Percentiles rank a stretch among this genome's conserved stretches.
Conservation (phyloP, 2,329 filamentous ascomycete species). For the Metarhizium anisopliae region DNA sequence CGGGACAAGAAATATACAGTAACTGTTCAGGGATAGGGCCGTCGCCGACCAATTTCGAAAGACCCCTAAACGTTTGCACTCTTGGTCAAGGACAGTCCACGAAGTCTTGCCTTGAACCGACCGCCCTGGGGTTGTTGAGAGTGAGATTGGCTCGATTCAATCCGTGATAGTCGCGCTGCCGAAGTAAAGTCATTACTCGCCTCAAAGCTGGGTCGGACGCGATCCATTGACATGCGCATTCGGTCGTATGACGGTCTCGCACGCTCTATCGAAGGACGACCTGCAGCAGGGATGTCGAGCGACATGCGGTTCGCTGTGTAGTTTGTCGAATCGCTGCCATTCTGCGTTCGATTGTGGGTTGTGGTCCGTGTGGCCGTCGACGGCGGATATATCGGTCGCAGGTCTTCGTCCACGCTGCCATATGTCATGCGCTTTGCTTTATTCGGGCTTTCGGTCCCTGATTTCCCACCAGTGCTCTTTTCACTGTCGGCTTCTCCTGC, state of each 20-base stretch:
- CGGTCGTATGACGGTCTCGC: constrained; percentile 81
- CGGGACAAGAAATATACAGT: constrained; percentile 19
- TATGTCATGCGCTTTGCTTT: constrained; percentile 49
- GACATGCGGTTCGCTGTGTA: constrained; percentile 63
- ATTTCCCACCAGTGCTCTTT: constrained; percentile 24
- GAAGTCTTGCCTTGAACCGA: constrained; percentile 28
- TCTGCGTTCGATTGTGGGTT: constrained; percentile 71
- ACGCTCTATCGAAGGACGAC: constrained; percentile 54
- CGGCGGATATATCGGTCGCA: constrained; percentile 86
- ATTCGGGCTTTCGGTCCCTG: constrained; percentile 49
- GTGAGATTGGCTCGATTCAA: constrained; percentile 63
- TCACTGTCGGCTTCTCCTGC: constrained; percentile 29
- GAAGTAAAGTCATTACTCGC: constrained; percentile 85
- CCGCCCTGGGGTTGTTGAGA: constrained; percentile 7
- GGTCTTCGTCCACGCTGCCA: constrained; percentile 71
- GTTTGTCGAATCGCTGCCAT: constrained; percentile 89
- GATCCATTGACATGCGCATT: constrained; percentile 79
- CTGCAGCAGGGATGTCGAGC: constrained; percentile 23
- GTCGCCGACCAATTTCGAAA: constrained; percentile 12
- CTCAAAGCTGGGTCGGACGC: constrained; percentile 75
- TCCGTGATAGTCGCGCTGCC: constrained; percentile 71
- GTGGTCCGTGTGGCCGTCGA: constrained; percentile 74
- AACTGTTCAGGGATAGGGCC: constrained; percentile 5
- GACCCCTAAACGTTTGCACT: constrained; percentile 26
- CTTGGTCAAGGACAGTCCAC: constrained; percentile 34